Evolutionary conservation across 176 grass and related monocot genomes (phyloP), one percentile per base, ranked within the genome.

Genomic region (Zoysia japonica): DNA sequence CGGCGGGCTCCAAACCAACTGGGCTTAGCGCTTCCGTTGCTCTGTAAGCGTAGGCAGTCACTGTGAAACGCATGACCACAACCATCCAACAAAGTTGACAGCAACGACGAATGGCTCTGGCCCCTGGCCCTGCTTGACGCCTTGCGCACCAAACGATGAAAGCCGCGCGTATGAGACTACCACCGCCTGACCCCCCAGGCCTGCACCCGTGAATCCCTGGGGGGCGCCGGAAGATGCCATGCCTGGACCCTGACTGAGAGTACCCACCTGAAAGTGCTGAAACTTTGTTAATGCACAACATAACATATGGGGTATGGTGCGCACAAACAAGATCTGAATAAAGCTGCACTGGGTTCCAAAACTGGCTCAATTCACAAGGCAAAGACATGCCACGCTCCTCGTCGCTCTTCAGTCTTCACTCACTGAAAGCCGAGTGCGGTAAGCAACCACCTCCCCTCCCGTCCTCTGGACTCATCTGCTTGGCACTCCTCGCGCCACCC

Each of bases 391-490:
- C 28, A 79, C 19, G 65, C 39, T 49, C 67, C 12, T 17, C 52
- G 11, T 44, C 17, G 2, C 42, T 47, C 65, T 45, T 60, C 19
- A 11, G 36, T 8, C 69, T 61, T 61, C 74, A 7, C 45, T 77
- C 46, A 2, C 80, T 66, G 20, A 77, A 51, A 65, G 71, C 81
- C 50, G 56, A 63, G 8, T 19, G 55, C 53, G 2, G 55, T 8
- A 45, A 14, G 48, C 28, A 74, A 59, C 64, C 45, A 68, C 76
- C 28, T 42, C 12, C 40, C 36, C 50, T 48, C 53, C 66, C 37
- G 62, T 81, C 8, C 47, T 37, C 54, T 83, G 92, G 86, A 77
- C 71, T 83, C 86, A 73, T 94, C 72, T 78, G 49, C 65, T 94
- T 82, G 86, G 66, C 80, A 6, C 75, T 56, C 50, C 56, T 79